Percentiles rank a stretch among this genome's conserved stretches.
Evolutionary conservation across 176 grass and related monocot species (phyloP).

Genomic region (Phyllostachys edulis): DNA sequence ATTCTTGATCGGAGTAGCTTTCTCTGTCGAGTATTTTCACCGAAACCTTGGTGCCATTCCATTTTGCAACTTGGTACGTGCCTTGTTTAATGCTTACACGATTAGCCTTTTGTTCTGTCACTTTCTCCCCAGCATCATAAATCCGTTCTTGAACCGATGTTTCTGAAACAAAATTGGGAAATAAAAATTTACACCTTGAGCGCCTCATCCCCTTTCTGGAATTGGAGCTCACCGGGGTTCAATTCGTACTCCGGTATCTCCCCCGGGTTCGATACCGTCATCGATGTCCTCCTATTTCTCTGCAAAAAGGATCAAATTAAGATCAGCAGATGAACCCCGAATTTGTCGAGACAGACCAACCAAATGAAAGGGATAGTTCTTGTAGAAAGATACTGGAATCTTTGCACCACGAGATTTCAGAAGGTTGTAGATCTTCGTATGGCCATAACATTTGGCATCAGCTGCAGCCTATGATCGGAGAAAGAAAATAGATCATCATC

Average conservation of each 20-base stretch:
- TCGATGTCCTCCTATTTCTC: conserved; percentile 76
- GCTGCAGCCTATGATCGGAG: conserved; percentile 51
- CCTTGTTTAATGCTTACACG: conserved; percentile 42
- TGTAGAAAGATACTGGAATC: conserved; percentile 51
- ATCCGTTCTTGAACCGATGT: background rate
- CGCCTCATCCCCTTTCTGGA: conserved; percentile 79
- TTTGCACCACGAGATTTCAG: conserved; percentile 83
- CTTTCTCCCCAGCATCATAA: background rate
- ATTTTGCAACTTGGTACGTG: conserved; percentile 83
- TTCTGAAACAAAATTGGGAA: background rate
- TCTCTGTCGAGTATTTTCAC: conserved; percentile 97
- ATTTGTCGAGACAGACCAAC: background rate
- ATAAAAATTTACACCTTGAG: conserved; percentile 39
- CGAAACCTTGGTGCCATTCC: conserved; percentile 91
- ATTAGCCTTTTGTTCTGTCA: background rate
- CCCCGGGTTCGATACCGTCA: conserved; percentile 56
- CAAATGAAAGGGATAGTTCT: background rate
- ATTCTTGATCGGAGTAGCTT: conserved; percentile 65
- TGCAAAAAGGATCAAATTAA: conserved; percentile 14
- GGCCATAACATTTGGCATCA: conserved; percentile 87
- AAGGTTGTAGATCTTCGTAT: conserved; percentile 65
- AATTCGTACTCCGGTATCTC: conserved; percentile 92
- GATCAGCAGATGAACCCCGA: background rate
- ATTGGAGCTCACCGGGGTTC: conserved; percentile 74
- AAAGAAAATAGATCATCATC: background rate